phyloP scores from a whole-genome alignment of 2,329 filamentous ascomycete genomes.

The Proliferodiscus dingleyae region DNA sequence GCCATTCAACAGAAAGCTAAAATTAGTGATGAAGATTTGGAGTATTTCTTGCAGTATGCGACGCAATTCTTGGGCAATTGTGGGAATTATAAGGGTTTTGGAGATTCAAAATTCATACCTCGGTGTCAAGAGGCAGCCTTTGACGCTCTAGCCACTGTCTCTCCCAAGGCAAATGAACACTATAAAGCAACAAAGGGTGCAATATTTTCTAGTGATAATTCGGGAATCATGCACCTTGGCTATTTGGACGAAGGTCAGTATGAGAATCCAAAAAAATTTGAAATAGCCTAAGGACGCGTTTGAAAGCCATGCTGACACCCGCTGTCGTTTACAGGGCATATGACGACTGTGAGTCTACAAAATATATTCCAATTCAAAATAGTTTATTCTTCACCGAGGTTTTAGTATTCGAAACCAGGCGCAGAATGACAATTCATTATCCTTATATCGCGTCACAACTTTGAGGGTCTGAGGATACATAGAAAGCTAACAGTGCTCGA shows the following conservation, averaged over 20 bases:
- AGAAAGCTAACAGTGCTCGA: not conserved
- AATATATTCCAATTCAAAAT: no score
- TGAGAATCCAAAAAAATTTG: no score
- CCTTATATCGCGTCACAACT: not conserved
- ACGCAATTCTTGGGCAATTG: conserved; percentile 74
- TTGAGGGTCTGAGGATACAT: not conserved
- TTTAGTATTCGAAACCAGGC: no score
- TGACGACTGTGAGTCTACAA: not conserved
- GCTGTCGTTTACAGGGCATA: not conserved
- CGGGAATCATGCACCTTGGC: conserved; percentile 67
- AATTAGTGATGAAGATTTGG: conserved; percentile 58
- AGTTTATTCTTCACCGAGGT: no score
- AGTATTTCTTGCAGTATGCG: conserved; percentile 70
- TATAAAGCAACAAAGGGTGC: conserved; percentile 65
- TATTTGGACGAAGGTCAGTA: conserved; percentile 66
- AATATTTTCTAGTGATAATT: conserved; percentile 64
- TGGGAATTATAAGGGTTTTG: conserved; percentile 82
- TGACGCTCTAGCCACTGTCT: conserved; percentile 57
- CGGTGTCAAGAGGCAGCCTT: conserved; percentile 61
- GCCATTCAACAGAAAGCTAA: conserved; percentile 58
- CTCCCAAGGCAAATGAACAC: conserved; percentile 54
- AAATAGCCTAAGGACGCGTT: no score
- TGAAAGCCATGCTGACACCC: no score
- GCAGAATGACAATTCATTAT: no score
- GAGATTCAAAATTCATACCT: conserved; percentile 79